Base-by-base conservation (phyloP, 2,329 filamentous ascomycete species). In the Talaromyces funiculosus region DNA sequence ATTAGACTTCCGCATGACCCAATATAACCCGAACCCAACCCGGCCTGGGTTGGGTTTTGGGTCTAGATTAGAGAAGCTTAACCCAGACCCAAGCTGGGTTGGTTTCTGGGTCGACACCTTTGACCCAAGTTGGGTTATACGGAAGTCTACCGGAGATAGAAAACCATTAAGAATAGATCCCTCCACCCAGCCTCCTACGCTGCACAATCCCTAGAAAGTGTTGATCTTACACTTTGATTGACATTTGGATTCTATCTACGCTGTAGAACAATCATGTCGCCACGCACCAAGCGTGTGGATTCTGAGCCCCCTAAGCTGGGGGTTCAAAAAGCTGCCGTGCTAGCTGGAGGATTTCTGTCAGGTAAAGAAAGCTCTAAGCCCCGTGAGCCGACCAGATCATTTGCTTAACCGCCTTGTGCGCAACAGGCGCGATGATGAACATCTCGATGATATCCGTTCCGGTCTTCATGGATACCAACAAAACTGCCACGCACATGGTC, bases 401-500 rank as follows among this genome's bases (percentile, higher is more conserved):
- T 22, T 42, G 22, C 20, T 42, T 18, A 18, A 20, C 38, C 38
- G 38, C 20, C 4, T 20, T 20, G n/a, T n/a, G n/a, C n/a, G n/a
- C n/a, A n/a, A n/a, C 10, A 42, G 38, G 38, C 22, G 38, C 38
- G 3, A 42, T 42, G 38, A 18, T 42, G 38, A 22, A 18, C 22
- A 60, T 61, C 16, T 60, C 62, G 2, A 20, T 59, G 14, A 43
- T 64, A 4, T 60, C 43, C 26, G 55, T 61, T 16, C 60, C 40
- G 14, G 43, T 64, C 29, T 31, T 59, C 33, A 24, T 59, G 5
- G 43, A 59, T 20, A 59, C 56, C 22, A 68, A 65, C 38, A 59
- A 62, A 4, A 55, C 67, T 10, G 43, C 69, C 0, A 40, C 59
- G 10, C 69, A 72, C 5, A 54, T 74, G 14, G 61, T 71, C 45